A percentile compares a stretch with the other conserved stretches of the same genome.
Evolutionary conservation across 306 rosid genomes (phyloP).

Genomic region (Medicago ruthenica): DNA sequence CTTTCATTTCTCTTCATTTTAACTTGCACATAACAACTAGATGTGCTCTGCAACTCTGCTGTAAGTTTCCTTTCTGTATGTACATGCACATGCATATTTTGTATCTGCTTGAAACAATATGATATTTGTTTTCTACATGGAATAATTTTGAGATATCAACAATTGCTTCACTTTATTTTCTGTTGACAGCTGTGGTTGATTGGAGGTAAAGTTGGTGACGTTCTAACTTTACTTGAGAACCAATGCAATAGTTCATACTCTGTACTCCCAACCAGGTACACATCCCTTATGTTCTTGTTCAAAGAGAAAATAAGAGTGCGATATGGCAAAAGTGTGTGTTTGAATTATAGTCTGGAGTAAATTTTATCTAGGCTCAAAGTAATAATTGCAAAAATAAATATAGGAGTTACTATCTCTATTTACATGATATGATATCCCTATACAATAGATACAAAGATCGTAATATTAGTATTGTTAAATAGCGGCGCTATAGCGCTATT

Average conservation of each 20-base stretch:
- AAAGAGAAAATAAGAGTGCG: background rate
- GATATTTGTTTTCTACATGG: slow-evolving; percentile 5
- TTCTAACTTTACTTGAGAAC: slow-evolving; percentile 57
- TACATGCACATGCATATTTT: slow-evolving; percentile 10
- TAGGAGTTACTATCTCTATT: background rate
- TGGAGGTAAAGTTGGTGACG: slow-evolving; percentile 73
- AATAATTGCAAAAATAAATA: slow-evolving; percentile 2
- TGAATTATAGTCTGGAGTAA: background rate
- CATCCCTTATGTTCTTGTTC: slow-evolving; percentile 18
- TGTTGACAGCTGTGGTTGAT: slow-evolving; percentile 69
- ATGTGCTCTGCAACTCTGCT: slow-evolving; percentile 5
- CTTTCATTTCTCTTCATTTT: slow-evolving; percentile 21
- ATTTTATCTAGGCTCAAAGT: background rate
- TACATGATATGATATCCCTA: background rate
- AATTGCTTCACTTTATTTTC: slow-evolving; percentile 32
- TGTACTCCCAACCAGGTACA: slow-evolving; percentile 66
- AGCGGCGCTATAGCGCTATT: background rate
- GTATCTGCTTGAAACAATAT: slow-evolving; percentile 27
- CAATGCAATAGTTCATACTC: slow-evolving; percentile 54
- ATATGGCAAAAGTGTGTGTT: background rate
- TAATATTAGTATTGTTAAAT: background rate
- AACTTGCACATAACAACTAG: slow-evolving; percentile 12
- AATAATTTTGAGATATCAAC: slow-evolving; percentile 18
- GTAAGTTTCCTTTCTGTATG: background rate
- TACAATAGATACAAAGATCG: background rate